Evolutionary conservation across 768 basidiomycete genomes (phyloP), one percentile per base, ranked within the genome.

Genomic region (Omphalotus guepiniiformis): DNA sequence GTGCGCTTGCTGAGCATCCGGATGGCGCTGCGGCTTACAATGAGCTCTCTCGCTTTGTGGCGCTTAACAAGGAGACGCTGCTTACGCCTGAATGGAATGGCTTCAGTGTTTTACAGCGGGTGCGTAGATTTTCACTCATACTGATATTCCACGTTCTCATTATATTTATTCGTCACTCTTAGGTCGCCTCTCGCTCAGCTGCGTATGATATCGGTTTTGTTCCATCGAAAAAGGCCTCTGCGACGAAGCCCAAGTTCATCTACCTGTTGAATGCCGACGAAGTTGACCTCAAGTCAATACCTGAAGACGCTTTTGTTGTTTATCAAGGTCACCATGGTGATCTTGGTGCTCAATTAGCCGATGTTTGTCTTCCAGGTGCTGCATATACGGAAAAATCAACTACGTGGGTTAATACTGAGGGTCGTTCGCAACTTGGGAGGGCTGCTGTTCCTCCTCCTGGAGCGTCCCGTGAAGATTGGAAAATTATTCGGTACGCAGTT

Each of bases 241-340:
- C 72, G 42, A 78, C 80, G 39, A 83, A 79, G 53, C 88, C 96
- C 53, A 99, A 97, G 69, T 98, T 98, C 69, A 71, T 99, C 54
- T 97, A 96, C 70, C 84, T 99, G 42, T 79, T 99, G 49, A 94
- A 94, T 63, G 93, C 96, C 6, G 96, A 99, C 59, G 94, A 97
- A 59, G 67, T 98, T 45, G 82, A 93, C 63, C 87, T 92, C 32
- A 78, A 81, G 41, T 80, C 86, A 3, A 94, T 99, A 50, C 94
- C 96, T 25, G 72, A 79, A 48, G 80, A 92, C 57, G 93, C 95
- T 3, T 98, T 98, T 59, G 94, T 98, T 38, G 95, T 99, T 12
- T 99, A 99, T 66, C 96, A 98, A 60, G 96, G 96, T 28, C 94
- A 97, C 65, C 96, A 99, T 61, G 96, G 96, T 57, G 96, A 99